A percentile compares a stretch with the other conserved stretches of the same genome.
Conservation (phyloP, 2,329 filamentous ascomycete species). For the Fusarium sp. region DNA sequence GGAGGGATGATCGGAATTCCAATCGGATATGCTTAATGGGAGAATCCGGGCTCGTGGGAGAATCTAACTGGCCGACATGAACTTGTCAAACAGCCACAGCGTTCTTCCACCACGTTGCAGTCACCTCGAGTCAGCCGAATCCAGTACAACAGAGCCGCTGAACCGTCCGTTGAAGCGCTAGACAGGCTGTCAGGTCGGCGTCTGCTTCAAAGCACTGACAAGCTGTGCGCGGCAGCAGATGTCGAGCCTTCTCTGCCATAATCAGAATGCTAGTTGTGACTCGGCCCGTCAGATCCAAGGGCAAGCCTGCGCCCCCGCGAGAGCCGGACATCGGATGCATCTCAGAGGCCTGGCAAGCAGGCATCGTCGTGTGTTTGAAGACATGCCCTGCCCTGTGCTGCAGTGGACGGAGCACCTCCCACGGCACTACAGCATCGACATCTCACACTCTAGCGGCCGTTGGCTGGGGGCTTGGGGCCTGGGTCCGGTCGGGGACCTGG, state of each 20-base stretch:
- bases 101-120: conserved; percentile 25
- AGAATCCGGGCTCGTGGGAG: conserved; percentile 33
- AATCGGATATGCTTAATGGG: conserved; percentile 35
- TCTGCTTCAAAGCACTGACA: neutral
- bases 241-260: neutral
- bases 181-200: neutral
- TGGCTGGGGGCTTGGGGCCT: conserved; percentile 28
- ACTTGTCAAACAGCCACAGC: conserved; percentile 33
- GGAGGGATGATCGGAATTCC: conserved; percentile 35
- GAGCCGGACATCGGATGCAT: conserved; percentile 39
- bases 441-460: conserved; percentile 41
- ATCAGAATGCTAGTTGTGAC: conserved; percentile 24
- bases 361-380: conserved; percentile 33
- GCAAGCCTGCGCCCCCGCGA: conserved; percentile 26
- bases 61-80: conserved; percentile 35
- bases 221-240: conserved; percentile 15
- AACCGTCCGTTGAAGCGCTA: neutral
- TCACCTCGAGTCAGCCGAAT: conserved; percentile 18
- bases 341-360: conserved; percentile 32
- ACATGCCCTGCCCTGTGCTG: conserved; percentile 21
- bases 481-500: conserved; percentile 16
- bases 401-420: conserved; percentile 12
- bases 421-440: conserved; percentile 31
- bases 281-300: conserved; percentile 22
- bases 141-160: conserved; percentile 10